Percentiles rank a stretch among this genome's conserved stretches.
These are phyloP conservation scores for Corchorus capsularis DNA, from an alignment of 345 rosid genomes.

Conservation along the genomic window DNA sequence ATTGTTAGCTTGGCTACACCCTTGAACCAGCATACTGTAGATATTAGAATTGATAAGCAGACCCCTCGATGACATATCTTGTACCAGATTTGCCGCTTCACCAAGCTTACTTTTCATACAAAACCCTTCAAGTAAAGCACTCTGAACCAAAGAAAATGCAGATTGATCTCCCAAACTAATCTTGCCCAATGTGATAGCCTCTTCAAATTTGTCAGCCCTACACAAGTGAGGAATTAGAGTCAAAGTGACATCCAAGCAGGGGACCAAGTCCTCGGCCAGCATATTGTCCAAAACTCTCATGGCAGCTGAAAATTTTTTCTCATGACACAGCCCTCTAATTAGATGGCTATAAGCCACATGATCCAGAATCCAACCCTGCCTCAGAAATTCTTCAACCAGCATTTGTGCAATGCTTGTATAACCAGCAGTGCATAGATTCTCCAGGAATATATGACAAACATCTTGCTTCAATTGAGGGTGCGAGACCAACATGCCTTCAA, in stretches of 20 bases:
- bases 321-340: constrained; percentile 53
- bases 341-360: constrained; percentile 45
- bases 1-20: constrained; percentile 48
- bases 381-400: constrained; percentile 48
- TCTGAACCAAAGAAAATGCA: constrained; percentile 31
- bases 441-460: constrained; percentile 42
- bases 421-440: constrained; percentile 53
- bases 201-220: constrained; percentile 34
- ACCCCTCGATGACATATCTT: constrained; percentile 41
- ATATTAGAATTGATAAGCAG: constrained; percentile 34
- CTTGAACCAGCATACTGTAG: constrained; percentile 44
- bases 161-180: constrained; percentile 33
- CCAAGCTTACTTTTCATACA: constrained; percentile 48
- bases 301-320: constrained; percentile 44
- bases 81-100: constrained; percentile 50
- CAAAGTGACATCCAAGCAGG: constrained; percentile 38
- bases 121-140: constrained; percentile 55
- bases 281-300: constrained; percentile 40
- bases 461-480: constrained; percentile 38
- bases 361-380: constrained; percentile 48
- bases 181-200: constrained; percentile 41
- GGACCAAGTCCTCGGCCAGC: constrained; percentile 39
- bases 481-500: constrained; percentile 45
- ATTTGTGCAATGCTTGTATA: constrained; percentile 40
- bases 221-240: constrained; percentile 58